phyloP scores from a whole-genome alignment of 2,329 filamentous ascomycete species.

The Tolypocladium album region DNA sequence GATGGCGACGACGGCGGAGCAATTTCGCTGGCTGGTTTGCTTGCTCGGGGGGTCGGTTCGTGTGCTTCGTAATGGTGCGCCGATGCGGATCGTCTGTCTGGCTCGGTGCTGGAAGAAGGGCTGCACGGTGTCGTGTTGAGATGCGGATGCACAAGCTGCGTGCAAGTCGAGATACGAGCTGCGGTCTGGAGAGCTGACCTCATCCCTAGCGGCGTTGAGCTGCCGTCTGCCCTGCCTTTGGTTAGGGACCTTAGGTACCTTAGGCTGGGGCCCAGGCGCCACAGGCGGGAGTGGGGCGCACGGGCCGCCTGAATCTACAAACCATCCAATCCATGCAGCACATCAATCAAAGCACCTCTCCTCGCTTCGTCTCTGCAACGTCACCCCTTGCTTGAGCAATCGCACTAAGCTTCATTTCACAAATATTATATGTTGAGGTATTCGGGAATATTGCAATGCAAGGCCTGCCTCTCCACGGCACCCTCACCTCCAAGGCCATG shows the following conservation, averaged over 20 bases:
- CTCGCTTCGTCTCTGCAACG: background rate
- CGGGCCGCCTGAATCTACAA: background rate
- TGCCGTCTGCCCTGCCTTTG: too few species aligned
- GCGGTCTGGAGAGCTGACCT: background rate
- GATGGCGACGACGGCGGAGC: background rate
- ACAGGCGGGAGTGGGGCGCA: background rate
- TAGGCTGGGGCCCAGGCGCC: background rate
- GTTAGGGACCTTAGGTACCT: too few species aligned
- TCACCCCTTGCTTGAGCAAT: background rate
- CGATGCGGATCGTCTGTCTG: background rate
- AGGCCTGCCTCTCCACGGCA: background rate
- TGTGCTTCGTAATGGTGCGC: background rate
- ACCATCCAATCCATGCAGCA: background rate
- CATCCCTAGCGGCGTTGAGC: background rate
- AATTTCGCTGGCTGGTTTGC: background rate
- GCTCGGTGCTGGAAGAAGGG: background rate
- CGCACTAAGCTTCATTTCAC: background rate
- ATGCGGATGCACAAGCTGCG: background rate
- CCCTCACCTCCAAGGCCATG: background rate
- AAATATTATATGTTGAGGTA: background rate
- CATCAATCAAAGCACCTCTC: background rate
- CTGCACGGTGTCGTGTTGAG: background rate
- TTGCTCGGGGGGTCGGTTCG: background rate
- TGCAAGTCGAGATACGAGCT: background rate
- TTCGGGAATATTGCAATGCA: background rate